Evolutionary conservation across 2,329 filamentous ascomycete species (phyloP).

Genomic region (Cryphonectria parasitica): DNA sequence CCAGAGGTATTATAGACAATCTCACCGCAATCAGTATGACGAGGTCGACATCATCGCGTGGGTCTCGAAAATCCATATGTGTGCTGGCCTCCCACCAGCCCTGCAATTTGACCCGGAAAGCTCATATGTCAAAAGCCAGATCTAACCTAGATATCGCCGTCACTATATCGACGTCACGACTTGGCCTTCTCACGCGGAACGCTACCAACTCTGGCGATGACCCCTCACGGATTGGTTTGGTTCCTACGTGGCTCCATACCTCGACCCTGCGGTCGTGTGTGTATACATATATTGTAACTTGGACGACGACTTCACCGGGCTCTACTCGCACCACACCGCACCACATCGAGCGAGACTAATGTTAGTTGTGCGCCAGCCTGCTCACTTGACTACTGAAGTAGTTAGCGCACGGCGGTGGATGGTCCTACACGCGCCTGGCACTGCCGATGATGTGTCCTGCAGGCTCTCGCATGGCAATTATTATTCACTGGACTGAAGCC

Average conservation of each 20-base stretch:
- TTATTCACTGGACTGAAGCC: background rate
- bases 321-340: too few species aligned
- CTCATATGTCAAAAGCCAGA: background rate
- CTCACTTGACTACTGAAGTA: too few species aligned
- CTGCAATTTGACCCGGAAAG: too few species aligned
- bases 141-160: too few species aligned
- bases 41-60: background rate
- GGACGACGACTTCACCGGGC: too few species aligned
- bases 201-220: background rate
- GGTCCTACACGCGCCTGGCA: background rate
- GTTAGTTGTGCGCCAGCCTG: background rate
- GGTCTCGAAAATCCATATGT: background rate
- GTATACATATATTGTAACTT: too few species aligned
- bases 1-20: background rate
- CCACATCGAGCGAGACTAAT: too few species aligned
- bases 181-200: background rate
- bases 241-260: too few species aligned
- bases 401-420: background rate
- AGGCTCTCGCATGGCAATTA: background rate
- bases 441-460: background rate
- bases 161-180: background rate
- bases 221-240: background rate
- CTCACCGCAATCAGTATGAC: background rate
- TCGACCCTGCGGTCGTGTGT: too few species aligned
- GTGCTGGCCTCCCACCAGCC: too few species aligned